These are phyloP conservation scores for Tetramitus jugosus DNA, from an alignment of 208 protist genomes.

Conservation along the genomic window DNA sequence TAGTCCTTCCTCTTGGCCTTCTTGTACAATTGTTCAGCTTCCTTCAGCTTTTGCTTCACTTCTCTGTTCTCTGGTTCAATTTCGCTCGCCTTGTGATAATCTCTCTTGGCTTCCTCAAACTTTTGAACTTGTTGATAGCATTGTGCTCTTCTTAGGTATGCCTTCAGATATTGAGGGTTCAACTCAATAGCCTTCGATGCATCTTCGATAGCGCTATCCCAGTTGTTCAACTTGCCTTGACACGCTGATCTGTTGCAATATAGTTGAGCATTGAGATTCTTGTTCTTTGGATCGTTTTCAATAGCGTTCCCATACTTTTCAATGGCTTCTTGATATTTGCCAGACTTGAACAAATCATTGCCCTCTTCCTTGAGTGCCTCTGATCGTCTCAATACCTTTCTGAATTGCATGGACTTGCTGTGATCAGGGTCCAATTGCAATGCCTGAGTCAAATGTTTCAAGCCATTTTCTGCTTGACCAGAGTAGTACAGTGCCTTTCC, in stretches of 20 bases:
- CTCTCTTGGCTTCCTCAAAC: conserved; percentile 67
- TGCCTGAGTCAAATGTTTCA: neutral
- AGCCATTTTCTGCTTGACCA: conserved; percentile 31
- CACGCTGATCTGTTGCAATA: conserved; percentile 75
- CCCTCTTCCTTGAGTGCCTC: conserved; percentile 47
- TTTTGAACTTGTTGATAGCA: conserved; percentile 65
- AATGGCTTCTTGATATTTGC: conserved; percentile 60
- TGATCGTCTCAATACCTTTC: neutral
- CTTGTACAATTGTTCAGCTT: conserved; percentile 48
- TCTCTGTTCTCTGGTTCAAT: conserved; percentile 50
- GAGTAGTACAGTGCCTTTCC: conserved; percentile 37
- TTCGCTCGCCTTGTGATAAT: conserved; percentile 68
- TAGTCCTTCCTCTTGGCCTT: conserved; percentile 69
- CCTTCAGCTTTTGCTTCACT: conserved; percentile 15
- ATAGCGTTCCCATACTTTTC: conserved; percentile 61
- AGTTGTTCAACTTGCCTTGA: conserved; percentile 68
- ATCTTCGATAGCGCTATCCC: conserved; percentile 66
- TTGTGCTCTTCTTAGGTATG: conserved; percentile 68
- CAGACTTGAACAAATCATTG: conserved; percentile 61
- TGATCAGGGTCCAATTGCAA: conserved; percentile 1
- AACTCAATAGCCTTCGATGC: conserved; percentile 79
- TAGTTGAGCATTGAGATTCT: conserved; percentile 57
- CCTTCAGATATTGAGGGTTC: conserved; percentile 60
- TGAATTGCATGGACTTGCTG: conserved; percentile 25
- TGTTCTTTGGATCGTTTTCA: conserved; percentile 60